A percentile compares a stretch with the other conserved stretches of the same genome.
Conservation (phyloP, 2,329 filamentous ascomycete species). For the Fusarium liriodendri region DNA sequence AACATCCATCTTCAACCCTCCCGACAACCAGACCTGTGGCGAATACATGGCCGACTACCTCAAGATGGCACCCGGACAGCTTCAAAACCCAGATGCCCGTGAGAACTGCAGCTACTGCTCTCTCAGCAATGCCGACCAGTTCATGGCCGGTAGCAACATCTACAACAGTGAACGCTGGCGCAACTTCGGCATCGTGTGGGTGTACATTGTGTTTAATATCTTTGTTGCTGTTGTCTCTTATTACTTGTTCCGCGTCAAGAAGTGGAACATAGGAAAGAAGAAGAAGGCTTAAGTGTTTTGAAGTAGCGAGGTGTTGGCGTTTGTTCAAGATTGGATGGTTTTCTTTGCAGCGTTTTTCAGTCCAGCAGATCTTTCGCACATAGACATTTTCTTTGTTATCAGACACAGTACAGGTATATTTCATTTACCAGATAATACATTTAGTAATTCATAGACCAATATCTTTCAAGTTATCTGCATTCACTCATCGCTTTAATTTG, state of each 20-base stretch:
- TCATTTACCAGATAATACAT: not conserved
- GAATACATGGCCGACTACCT: conserved; percentile 68
- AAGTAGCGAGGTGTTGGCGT: not conserved
- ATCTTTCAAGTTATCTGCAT: not conserved
- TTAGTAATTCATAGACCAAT: not conserved
- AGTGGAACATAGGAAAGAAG: conserved; percentile 34
- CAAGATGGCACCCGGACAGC: conserved; percentile 43
- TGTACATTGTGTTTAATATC: conserved; percentile 31
- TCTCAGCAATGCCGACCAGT: conserved; percentile 21
- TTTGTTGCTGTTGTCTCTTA: conserved; percentile 24
- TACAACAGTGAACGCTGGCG: conserved; percentile 33
- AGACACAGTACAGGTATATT: not conserved
- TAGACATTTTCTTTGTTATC: not conserved
- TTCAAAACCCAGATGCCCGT: conserved; percentile 28
- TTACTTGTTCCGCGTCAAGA: conserved; percentile 35
- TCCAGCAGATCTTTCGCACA: not conserved
- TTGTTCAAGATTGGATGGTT: not conserved
- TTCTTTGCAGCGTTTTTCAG: not conserved
- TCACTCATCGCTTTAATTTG: not conserved
- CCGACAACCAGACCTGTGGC: conserved; percentile 53
- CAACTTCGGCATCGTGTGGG: conserved; percentile 33
- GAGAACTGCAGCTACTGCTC: conserved; percentile 25
- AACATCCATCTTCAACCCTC: conserved; percentile 70
- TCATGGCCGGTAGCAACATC: conserved; percentile 27
- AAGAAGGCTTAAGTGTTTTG: conserved; percentile 15